Conservation (phyloP, 2,329 filamentous ascomycete genomes). For the Sclerotinia glacialis region DNA sequence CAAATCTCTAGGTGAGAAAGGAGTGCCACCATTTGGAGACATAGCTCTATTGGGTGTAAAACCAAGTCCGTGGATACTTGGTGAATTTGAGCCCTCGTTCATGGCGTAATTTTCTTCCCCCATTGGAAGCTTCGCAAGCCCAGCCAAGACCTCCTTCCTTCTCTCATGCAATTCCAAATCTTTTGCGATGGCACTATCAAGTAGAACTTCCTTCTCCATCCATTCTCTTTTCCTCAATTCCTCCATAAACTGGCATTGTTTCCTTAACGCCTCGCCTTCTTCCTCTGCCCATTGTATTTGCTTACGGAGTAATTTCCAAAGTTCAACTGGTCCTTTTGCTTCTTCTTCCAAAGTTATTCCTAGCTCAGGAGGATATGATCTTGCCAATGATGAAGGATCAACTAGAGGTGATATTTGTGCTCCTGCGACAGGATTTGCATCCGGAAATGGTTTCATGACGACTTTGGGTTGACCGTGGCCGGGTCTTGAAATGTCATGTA, state of each 20-base stretch:
- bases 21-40: constrained; percentile 18
- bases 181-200: constrained; percentile 67
- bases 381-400: constrained; percentile 36
- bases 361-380: constrained; percentile 44
- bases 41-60: constrained; percentile 25
- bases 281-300: constrained; percentile 72
- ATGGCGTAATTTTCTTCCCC: constrained; percentile 27
- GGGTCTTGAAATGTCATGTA: constrained; percentile 46
- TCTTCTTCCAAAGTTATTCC: constrained; percentile 67
- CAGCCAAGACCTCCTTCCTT: constrained; percentile 53
- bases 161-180: constrained; percentile 65
- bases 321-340: constrained; percentile 57
- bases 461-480: constrained; percentile 56
- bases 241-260: constrained; percentile 65
- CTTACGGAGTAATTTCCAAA: constrained; percentile 60
- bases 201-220: constrained; percentile 73
- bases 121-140: constrained; percentile 39
- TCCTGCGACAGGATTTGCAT: constrained; percentile 41
- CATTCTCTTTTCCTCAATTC: constrained; percentile 67
- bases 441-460: constrained; percentile 60
- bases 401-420: constrained; percentile 48
- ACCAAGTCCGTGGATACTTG: not conserved
- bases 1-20: constrained; percentile 15
- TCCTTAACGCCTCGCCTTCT: constrained; percentile 61
- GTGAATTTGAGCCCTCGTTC: constrained; percentile 1